Evolutionary conservation across 1,139 yeast genomes (phyloP), one percentile per base, ranked within the genome.

Genomic region (Candida tetrigidarum): DNA sequence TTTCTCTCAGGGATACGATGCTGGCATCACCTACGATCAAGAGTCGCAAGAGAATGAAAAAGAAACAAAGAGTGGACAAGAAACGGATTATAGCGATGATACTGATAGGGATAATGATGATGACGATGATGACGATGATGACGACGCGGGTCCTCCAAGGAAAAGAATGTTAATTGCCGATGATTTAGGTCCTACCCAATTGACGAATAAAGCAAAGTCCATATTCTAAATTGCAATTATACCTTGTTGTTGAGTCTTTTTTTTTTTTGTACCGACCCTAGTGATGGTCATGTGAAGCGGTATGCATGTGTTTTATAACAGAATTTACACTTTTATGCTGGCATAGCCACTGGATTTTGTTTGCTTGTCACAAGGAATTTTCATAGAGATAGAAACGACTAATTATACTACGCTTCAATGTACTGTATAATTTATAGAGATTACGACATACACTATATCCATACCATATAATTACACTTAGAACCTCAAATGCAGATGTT

Each of bases 131-230:
- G 36, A 33, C 3, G 59, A 50, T 14, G 56, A 55, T 19, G 49
- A 26, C 12, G 37, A 15, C 19, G 49, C 33, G 32, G 38, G 18
- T 23, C 50, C 48, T 3, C 49, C 45, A 4, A 15, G 22, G 35
- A 48, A 43, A 30, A 40, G 42, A 42, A 42, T 28, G 40, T 19
- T 53, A 33, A 48, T 56, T 12, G 54, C 55, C 26, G 59, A 28
- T 56, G 41, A 54, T 25, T 59, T 63, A 43, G 76, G 74, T 1
- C 75, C 76, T 1, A 71, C 77, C 0, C 77, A 71, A 50, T 47
- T 55, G 9, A 55, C 48, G 25, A 57, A 56, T 19, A 62, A 59
- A 41, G 70, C 73, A 7, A 69, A 63, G 41, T 71, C 76, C 1
- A 68, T 71, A 3, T 69, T 71, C 51, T 67, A 25, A 34, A 3